Evolutionary conservation across 2,329 filamentous ascomycete species (phyloP).

Genomic region (Blumeria graminis): DNA sequence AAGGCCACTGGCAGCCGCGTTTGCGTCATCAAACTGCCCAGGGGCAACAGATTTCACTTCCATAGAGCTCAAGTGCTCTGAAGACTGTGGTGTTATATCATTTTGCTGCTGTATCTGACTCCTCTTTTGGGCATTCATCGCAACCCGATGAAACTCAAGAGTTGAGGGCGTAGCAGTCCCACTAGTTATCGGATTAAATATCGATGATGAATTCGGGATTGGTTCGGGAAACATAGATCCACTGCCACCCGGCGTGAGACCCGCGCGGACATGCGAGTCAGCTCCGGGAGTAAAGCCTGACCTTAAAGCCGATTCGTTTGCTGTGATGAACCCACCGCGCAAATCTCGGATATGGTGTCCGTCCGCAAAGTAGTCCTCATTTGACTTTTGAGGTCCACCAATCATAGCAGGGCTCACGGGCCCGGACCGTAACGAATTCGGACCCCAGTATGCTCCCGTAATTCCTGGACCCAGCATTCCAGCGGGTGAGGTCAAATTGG

Average conservation of each 20-base stretch:
- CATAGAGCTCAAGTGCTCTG: slow-evolving; percentile 17
- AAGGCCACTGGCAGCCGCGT: slow-evolving; percentile 83
- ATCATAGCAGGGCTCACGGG: slow-evolving; percentile 95
- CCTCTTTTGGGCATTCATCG: slow-evolving; percentile 52
- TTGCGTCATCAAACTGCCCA: slow-evolving; percentile 62
- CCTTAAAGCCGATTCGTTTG: slow-evolving; percentile 83
- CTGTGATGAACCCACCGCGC: slow-evolving; percentile 70
- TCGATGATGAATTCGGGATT: slow-evolving; percentile 62
- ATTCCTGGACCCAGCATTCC: slow-evolving; percentile 51
- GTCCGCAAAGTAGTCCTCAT: slow-evolving; percentile 69
- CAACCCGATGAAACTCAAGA: slow-evolving; percentile 83
- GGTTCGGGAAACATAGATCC: slow-evolving; percentile 93
- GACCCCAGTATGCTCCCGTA: slow-evolving; percentile 57
- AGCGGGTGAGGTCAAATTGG: slow-evolving; percentile 73
- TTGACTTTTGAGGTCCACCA: slow-evolving; percentile 39
- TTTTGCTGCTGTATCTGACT: slow-evolving; percentile 18
- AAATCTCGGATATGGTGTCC: slow-evolving; percentile 32
- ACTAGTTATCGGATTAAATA: slow-evolving; percentile 57
- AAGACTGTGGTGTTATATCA: slow-evolving; percentile 26
- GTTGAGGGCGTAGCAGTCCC: slow-evolving; percentile 75
- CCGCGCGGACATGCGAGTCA: slow-evolving; percentile 79
- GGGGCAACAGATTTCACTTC: slow-evolving; percentile 22
- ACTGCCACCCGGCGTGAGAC: slow-evolving; percentile 78
- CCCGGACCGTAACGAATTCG: slow-evolving; percentile 48
- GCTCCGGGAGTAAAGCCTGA: slow-evolving; percentile 88